Evolutionary conservation across 1,284 basidiomycete genomes (phyloP), one percentile per base, ranked within the genome.

Genomic region (Singerocomus inundabilis): DNA sequence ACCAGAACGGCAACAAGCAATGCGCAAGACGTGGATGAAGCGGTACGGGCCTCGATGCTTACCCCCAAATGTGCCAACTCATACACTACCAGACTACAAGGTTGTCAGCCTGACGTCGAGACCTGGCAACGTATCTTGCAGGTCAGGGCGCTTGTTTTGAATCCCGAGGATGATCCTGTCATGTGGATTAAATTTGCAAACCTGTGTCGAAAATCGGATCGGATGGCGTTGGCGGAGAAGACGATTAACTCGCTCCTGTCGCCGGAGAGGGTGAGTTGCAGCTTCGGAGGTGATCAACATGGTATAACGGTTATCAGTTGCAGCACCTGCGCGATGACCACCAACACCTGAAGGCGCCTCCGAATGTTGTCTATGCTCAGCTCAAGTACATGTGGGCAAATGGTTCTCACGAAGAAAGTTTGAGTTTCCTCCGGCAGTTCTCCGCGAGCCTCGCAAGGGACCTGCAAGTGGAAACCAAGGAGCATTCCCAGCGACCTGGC

Each of bases 41-140:
- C 78, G 93, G 90, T 91, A 55, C 52, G 74, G 43, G 31, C 4
- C 2, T 39, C 8, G 5, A 33, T 36, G 5, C 0, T 40, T 33
- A 10, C n/a, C 9, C 40, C 25, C 18, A 1, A 29, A 44, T 18
- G 2, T 16, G 13, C 43, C 13, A 7, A 43, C 49, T 55, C 15
- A 67, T 41, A 46, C 46, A 24, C 26, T 48, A 12, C 37, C 60
- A 93, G 92, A 53, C 71, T 99, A 36, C 89, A 93, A 73, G 97
- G 95, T 3, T 98, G 96, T 70, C 95, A 99, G 67, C 91, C 93
- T 15, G 97, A 99, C 59, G 97, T 99, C 16, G 97, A 99, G 69
- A 94, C 98, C 5, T 99, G 97, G 97, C 97, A 99, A 71, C 85
- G 96, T 21, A 93, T 99, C 42, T 74, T 99, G 15, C 96, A 98